A percentile compares a stretch with the other conserved stretches of the same genome.
Conservation (phyloP, 192 early-diverging fungal genomes). For the Coemansia sp. region DNA sequence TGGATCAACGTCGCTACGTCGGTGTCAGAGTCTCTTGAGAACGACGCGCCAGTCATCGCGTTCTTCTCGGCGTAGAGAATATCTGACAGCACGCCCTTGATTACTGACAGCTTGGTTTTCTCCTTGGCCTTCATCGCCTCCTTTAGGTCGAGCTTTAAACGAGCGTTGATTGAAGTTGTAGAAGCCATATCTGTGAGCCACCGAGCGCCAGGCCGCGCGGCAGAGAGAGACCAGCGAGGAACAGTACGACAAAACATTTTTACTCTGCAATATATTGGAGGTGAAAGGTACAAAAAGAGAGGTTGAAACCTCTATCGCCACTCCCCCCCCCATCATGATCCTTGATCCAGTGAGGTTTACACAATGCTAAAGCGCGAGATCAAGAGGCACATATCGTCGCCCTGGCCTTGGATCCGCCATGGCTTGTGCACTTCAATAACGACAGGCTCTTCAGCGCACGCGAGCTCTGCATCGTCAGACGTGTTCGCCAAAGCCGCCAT, state of each 20-base stretch:
- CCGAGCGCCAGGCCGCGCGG: neutral
- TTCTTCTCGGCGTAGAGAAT: slow-evolving; percentile 79
- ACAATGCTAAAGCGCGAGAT: slow-evolving; percentile 31
- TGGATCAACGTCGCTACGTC: slow-evolving; percentile 72
- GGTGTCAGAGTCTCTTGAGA: slow-evolving; percentile 57
- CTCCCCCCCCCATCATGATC: neutral
- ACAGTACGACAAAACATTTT: slow-evolving; percentile 11
- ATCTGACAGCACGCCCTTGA: slow-evolving; percentile 81
- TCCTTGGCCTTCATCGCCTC: slow-evolving; percentile 76
- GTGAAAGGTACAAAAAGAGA: neutral
- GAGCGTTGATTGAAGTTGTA: slow-evolving; percentile 18
- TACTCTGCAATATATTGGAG: neutral
- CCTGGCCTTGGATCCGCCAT: slow-evolving; percentile 25
- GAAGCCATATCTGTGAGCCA: neutral
- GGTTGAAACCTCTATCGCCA: neutral
- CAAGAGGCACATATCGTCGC: slow-evolving; percentile 27
- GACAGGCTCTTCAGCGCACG: neutral
- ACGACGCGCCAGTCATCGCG: slow-evolving; percentile 25
- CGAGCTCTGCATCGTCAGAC: neutral
- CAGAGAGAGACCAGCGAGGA: slow-evolving; percentile 2
- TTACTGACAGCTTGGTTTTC: slow-evolving; percentile 61
- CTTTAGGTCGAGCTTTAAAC: slow-evolving; percentile 80
- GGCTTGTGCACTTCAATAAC: slow-evolving; percentile 31
- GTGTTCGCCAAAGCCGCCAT: slow-evolving; percentile 5
- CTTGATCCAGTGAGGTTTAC: neutral